Percentiles rank a stretch among this genome's conserved stretches.
phyloP scores from a whole-genome alignment of 768 basidiomycete species.

The Pleurotus ostreatus region DNA sequence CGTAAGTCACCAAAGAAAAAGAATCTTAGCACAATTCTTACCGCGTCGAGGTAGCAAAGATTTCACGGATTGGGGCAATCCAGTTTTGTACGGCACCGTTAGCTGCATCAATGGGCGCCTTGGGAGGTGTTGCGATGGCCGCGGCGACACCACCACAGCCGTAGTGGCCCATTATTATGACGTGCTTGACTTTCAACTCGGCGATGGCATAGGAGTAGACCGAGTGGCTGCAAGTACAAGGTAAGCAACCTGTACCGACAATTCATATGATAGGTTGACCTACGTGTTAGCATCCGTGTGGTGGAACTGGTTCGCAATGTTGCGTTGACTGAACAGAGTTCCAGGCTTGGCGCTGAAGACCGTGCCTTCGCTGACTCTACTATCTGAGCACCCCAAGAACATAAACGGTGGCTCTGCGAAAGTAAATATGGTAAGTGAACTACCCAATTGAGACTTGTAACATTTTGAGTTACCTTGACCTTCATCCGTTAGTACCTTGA shows the following conservation, averaged over 20 bases:
- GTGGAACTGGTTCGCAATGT: slow-evolving; percentile 38
- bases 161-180: slow-evolving; percentile 42
- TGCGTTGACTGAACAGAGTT: slow-evolving; percentile 33
- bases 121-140: slow-evolving; percentile 25
- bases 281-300: slow-evolving; percentile 31
- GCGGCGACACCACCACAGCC: slow-evolving; percentile 40
- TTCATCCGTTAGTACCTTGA: slow-evolving; percentile 25
- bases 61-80: slow-evolving; percentile 35
- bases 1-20: neutral
- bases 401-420: slow-evolving; percentile 27
- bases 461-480: slow-evolving; percentile 25
- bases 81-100: slow-evolving; percentile 33
- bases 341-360: slow-evolving; percentile 36
- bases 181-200: slow-evolving; percentile 30
- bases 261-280: slow-evolving; percentile 8
- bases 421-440: too few relatives aligned
- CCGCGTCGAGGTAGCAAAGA: slow-evolving; percentile 31
- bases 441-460: too few relatives aligned
- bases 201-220: slow-evolving; percentile 36
- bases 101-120: slow-evolving; percentile 19
- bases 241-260: neutral
- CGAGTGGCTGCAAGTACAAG: slow-evolving; percentile 19
- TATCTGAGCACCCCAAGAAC: slow-evolving; percentile 37
- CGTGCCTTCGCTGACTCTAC: slow-evolving; percentile 32
- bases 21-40: slow-evolving; percentile 10